A percentile compares a stretch with the other conserved stretches of the same genome.
Conservation (phyloP, 2,329 filamentous ascomycete species). For the Sporothrix dimorphospora region DNA sequence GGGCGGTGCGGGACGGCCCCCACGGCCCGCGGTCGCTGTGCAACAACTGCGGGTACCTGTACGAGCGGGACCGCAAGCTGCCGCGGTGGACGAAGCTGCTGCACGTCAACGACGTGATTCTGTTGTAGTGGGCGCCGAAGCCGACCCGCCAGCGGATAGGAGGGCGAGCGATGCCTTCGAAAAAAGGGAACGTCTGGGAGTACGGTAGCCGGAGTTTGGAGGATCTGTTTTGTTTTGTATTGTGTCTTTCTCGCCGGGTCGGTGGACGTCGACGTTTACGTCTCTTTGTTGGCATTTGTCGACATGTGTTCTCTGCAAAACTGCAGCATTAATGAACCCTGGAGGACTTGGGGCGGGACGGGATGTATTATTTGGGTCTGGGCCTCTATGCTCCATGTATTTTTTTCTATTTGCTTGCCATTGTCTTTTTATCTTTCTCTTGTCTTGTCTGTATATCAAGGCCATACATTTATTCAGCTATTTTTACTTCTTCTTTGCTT, state of each 20-base stretch:
- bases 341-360: background rate
- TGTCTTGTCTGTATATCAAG: background rate
- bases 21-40: constrained; percentile 82
- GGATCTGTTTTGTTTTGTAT: background rate
- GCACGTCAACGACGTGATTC: constrained; percentile 49
- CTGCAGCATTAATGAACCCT: background rate
- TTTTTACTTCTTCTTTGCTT: background rate
- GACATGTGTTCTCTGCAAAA: background rate
- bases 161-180: too few relatives aligned
- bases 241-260: too few relatives aligned
- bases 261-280: too few relatives aligned
- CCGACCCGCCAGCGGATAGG: too few relatives aligned
- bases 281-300: background rate
- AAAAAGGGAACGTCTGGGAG: background rate
- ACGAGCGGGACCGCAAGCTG: constrained; percentile 82
- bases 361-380: background rate
- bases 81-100: constrained; percentile 76
- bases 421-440: background rate
- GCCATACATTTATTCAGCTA: background rate
- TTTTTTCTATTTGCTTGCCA: background rate
- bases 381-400: background rate
- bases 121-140: too few relatives aligned
- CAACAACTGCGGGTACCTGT: constrained; percentile 88
- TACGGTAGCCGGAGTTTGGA: constrained; percentile 13
- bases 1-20: constrained; percentile 93